Evolutionary conservation across 805 yeast genomes (phyloP), one percentile per base, ranked within the genome.

Genomic region (Teunomyces funiuensis): DNA sequence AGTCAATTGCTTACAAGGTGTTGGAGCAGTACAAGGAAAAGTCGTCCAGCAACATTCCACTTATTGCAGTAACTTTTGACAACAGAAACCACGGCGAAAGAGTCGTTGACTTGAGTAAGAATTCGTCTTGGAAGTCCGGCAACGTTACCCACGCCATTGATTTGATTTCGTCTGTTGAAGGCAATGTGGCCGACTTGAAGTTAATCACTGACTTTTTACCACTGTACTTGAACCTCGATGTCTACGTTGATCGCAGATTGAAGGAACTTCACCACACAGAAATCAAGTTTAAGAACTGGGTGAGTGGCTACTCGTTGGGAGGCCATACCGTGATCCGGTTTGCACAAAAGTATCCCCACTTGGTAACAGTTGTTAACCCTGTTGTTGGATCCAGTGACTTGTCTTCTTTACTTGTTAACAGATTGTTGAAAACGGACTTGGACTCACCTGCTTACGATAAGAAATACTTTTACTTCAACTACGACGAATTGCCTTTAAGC

Each of bases 61-160:
- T 75, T 40, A 64, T 80, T 26, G 73, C 74, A 33, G 76, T 76
- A 8, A 64, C 77, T 0, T 76, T 75, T 46, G 85, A 80, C 50
- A 53, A 62, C 44, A 66, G 82, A 25, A 80, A 80, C 54, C 85
- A 80, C 51, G 85, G 86, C 3, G 60, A 60, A 16, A 61, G 85
- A 26, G 39, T 50, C 7, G 55, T 74, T 4, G 65, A 68, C 33
- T 52, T 45, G 3, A 22, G 23, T 11, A 54, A 58, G 27, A 79
- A 77, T 54, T 39, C 50, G 2, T 60, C 62, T 16, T 80, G 85
- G 85, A 46, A 43, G 1, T 52, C 52, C 3, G 80, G 80, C 2
- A 79, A 79, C 52, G 47, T 46, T 11, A 57, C 66, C n/a, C 83
- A 80, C 50, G 81, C 71, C 1, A 50, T 61, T 41, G 81, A 79